Base-by-base conservation (phyloP, 208 protist genomes). In the Acanthamoeba royreba region DNA sequence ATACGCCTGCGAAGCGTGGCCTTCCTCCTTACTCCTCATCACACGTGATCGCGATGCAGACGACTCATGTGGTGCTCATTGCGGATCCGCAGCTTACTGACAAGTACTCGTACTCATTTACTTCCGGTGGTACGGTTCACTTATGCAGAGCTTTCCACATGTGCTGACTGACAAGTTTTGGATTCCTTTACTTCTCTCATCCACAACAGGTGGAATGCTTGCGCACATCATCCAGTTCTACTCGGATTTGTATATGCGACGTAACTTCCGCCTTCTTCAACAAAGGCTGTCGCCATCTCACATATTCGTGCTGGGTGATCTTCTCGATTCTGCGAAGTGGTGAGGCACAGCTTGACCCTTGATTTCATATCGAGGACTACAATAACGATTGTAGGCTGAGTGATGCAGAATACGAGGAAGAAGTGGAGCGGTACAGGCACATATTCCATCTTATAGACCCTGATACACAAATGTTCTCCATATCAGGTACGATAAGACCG, bases 1-100 rank as follows among this genome's bases (percentile, higher is more conserved):
- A n/a, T n/a, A 28, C n/a, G n/a, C n/a, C n/a, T n/a, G n/a, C n/a
- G n/a, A 61, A 28, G 19, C 22, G 19, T 22, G 25, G 19, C 35
- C n/a, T 25, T 42, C 17, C 4, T 33, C 66, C 22, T n/a, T 2
- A 17, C 42, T 4, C 19, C 33, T 52, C 40, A 2, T 42, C n/a
- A 25, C 72, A 28, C 52, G 17, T 61, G 19, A 28, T 22, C 22
- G 25, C 17, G 17, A 61, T 28, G 25, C 74, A 63, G 52, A 61
- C 33, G 17, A 13, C 28, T 28, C 81, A 61, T 31, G 52, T 63
- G 81, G 81, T 38, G 19, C 47, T 88, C 15, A 63, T 88, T 5
- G 81, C 81, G 28, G 81, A 88, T 49, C 81, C 81, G 5, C 81
- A 88, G 35, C 81, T 88, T 19, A 88, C 81, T 4, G 81, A 88